Evolutionary conservation across 148 eudicot genomes (phyloP).

Genomic region (Drosera capensis): DNA sequence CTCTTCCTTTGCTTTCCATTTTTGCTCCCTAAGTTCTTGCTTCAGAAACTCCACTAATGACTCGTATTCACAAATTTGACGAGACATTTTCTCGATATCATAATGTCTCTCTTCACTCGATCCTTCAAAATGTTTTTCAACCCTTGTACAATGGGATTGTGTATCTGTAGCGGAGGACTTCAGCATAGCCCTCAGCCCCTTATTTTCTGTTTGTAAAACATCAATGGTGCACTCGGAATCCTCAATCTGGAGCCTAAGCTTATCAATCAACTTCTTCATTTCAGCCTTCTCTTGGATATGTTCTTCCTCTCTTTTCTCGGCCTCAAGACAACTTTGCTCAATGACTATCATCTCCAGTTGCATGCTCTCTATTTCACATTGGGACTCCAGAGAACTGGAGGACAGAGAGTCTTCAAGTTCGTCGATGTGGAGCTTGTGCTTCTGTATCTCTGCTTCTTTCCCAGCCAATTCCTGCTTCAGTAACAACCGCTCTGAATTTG

Average conservation of each 20-base stretch:
- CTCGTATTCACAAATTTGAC: constrained; percentile 35
- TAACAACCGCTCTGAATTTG: constrained; percentile 27
- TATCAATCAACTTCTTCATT: constrained; percentile 23
- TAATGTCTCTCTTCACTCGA: constrained; percentile 12
- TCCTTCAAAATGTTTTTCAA: constrained; percentile 22
- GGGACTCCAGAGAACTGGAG: constrained; percentile 45
- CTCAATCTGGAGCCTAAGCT: constrained; percentile 20
- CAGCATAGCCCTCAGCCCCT: constrained; percentile 24
- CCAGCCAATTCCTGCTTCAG: constrained; percentile 31
- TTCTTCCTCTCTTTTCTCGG: constrained; percentile 26
- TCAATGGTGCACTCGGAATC: constrained; percentile 17
- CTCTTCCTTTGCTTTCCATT: constrained; percentile 61
- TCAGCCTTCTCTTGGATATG: constrained; percentile 20
- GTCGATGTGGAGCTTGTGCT: constrained; percentile 27
- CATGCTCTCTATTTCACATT: constrained; percentile 80
- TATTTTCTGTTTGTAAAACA: constrained; percentile 35
- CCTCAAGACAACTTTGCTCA: constrained; percentile 27
- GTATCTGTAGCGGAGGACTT: constrained; percentile 19
- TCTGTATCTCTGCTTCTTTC: constrained; percentile 31
- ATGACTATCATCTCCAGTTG: constrained; percentile 42
- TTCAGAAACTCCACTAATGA: constrained; percentile 34
- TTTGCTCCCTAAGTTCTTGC: constrained; percentile 51
- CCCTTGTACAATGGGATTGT: constrained; percentile 16
- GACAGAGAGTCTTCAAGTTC: constrained; percentile 54
- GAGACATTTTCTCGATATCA: constrained; percentile 15